phyloP scores from a whole-genome alignment of 108 stramenopile species.

The Cyclotella kingstonii region DNA sequence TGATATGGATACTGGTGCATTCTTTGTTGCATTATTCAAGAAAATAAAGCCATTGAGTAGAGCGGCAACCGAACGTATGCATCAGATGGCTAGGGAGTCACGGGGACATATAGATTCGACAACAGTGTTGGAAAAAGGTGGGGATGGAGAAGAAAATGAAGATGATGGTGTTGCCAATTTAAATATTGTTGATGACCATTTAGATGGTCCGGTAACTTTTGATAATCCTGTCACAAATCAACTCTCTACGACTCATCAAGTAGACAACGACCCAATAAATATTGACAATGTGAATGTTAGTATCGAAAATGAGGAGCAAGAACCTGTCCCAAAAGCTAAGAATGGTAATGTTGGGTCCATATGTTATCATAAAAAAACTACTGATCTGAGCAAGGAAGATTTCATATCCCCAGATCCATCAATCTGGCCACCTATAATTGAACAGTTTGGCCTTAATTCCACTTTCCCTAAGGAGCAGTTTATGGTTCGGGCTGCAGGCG shows the following conservation, averaged over 20 bases:
- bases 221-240: too few species aligned
- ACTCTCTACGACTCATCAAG: slow-evolving; percentile 1
- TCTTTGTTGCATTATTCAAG: slow-evolving; percentile 92
- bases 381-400: slow-evolving; percentile 58
- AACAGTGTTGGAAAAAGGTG: slow-evolving; percentile 10
- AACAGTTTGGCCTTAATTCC: slow-evolving; percentile 67
- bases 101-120: slow-evolving; percentile 21
- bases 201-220: too few species aligned
- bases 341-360: slow-evolving; percentile 32
- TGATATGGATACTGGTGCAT: slow-evolving; percentile 97
- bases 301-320: slow-evolving; percentile 9
- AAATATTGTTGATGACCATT: slow-evolving; percentile 8
- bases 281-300: slow-evolving; percentile 15
- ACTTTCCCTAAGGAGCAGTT: slow-evolving; percentile 67
- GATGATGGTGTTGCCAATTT: slow-evolving; percentile 7
- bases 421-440: slow-evolving; percentile 59
- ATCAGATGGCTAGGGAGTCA: slow-evolving; percentile 32
- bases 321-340: slow-evolving; percentile 20
- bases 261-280: slow-evolving; percentile 2
- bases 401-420: slow-evolving; percentile 62
- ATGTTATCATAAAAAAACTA: slow-evolving; percentile 39
- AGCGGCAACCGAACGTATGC: slow-evolving; percentile 35
- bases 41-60: slow-evolving; percentile 77
- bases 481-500: slow-evolving; percentile 71
- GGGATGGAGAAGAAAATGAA: slow-evolving; percentile 8